phyloP scores from a whole-genome alignment of 805 yeast genomes.

The Lachancea fermentati region DNA sequence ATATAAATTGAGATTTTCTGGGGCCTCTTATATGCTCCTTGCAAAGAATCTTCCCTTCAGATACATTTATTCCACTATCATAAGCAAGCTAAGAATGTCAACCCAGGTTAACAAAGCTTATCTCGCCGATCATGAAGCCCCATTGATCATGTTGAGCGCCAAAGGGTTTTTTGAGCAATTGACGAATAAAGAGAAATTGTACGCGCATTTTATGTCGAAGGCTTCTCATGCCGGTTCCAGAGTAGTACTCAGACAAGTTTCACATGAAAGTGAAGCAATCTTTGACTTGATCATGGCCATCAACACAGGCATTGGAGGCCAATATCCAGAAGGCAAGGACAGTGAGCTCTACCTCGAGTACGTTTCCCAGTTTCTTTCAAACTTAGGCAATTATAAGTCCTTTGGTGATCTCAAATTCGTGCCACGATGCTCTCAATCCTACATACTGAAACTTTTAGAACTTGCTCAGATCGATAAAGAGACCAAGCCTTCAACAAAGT shows the following conservation, averaged over 20 bases:
- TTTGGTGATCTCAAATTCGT: slow-evolving; percentile 86
- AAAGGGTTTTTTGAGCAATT: slow-evolving; percentile 58
- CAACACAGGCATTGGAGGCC: slow-evolving; percentile 46
- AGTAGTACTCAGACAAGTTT: slow-evolving; percentile 73
- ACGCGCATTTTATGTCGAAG: slow-evolving; percentile 78
- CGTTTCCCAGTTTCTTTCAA: slow-evolving; percentile 68
- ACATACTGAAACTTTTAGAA: slow-evolving; percentile 37
- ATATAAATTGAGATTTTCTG: neutral
- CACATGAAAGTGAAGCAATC: slow-evolving; percentile 72
- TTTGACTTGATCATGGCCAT: slow-evolving; percentile 62
- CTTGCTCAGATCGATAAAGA: slow-evolving; percentile 36
- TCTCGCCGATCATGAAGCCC: slow-evolving; percentile 59
- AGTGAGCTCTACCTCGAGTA: slow-evolving; percentile 53
- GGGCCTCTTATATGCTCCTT: too few species aligned
- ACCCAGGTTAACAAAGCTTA: slow-evolving; percentile 14
- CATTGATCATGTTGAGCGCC: slow-evolving; percentile 65
- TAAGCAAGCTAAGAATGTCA: neutral
- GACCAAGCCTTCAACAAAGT: slow-evolving; percentile 30
- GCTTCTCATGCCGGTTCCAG: slow-evolving; percentile 84
- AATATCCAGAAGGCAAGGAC: slow-evolving; percentile 38
- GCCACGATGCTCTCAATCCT: slow-evolving; percentile 49
- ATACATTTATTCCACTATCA: too few species aligned
- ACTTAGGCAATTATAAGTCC: slow-evolving; percentile 75
- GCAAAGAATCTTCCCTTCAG: too few species aligned
- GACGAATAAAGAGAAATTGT: slow-evolving; percentile 52